A percentile compares a stretch with the other conserved stretches of the same genome.
Evolutionary conservation across 2,329 filamentous ascomycete genomes (phyloP).

Genomic region (Monosporascus sp.): DNA sequence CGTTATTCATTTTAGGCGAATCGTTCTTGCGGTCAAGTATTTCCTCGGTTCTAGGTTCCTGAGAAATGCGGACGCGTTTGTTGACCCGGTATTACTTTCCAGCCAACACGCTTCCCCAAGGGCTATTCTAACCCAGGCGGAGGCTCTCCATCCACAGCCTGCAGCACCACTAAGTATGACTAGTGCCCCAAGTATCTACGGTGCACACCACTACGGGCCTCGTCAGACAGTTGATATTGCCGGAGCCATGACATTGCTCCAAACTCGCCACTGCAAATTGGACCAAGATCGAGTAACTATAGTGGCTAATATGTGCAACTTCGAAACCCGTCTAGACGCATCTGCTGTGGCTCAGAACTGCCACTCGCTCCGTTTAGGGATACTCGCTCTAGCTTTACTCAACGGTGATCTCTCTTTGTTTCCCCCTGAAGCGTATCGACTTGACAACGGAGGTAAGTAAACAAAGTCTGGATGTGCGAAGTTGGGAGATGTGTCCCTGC

Average conservation of each 20-base stretch:
- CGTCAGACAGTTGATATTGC: slow-evolving; percentile 2
- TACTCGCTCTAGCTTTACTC: slow-evolving; percentile 1
- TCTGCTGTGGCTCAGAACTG: background rate
- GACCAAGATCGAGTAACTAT: slow-evolving; percentile 4
- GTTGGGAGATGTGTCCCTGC: no score
- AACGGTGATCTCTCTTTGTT: slow-evolving; percentile 3
- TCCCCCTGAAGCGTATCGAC: slow-evolving; percentile 1
- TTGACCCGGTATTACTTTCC: no score
- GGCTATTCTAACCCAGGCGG: no score
- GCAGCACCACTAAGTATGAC: background rate
- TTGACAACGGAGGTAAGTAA: no score
- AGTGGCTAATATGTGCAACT: slow-evolving; percentile 6
- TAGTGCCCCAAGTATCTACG: background rate
- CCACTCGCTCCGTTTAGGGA: background rate
- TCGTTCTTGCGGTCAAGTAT: no score
- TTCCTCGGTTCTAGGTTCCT: no score
- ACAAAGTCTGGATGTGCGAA: no score
- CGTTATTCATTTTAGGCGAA: no score
- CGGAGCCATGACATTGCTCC: background rate
- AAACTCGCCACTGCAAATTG: slow-evolving; percentile 1
- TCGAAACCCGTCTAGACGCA: slow-evolving; percentile 2
- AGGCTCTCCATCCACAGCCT: background rate
- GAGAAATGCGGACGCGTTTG: no score
- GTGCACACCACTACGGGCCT: background rate
- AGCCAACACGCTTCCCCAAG: no score